Evolutionary conservation across 2,329 filamentous ascomycete species (phyloP).

Genomic region (Fusarium gaditjirri): DNA sequence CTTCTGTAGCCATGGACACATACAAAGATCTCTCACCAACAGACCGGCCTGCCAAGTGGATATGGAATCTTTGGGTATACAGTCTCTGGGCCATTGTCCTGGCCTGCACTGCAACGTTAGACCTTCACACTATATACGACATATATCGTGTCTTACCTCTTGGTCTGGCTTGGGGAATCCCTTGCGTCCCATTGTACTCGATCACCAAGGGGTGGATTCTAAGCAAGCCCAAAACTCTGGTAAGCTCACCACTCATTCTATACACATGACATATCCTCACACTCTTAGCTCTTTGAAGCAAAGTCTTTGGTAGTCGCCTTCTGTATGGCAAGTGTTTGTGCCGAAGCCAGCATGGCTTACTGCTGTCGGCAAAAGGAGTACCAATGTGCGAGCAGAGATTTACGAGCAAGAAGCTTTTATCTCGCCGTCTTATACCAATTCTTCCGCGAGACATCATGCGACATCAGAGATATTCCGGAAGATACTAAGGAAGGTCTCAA

Average conservation of each 20-base stretch:
- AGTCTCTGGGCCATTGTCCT: conserved; percentile 4
- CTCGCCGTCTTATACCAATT: conserved; percentile 18
- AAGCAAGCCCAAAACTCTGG: conserved; percentile 17
- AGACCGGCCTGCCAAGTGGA: conserved; percentile 2
- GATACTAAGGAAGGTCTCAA: conserved; percentile 13
- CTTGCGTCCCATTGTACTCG: conserved; percentile 6
- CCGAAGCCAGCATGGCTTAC: conserved; percentile 15
- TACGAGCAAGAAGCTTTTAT: conserved; percentile 7
- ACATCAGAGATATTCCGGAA: conserved; percentile 13
- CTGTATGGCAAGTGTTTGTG: conserved; percentile 19
- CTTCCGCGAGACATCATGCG: conserved; percentile 21
- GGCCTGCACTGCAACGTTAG: background rate
- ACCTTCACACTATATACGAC: conserved; percentile 12
- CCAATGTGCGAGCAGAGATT: background rate
- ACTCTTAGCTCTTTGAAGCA: conserved; percentile 4
- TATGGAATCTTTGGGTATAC: conserved; percentile 15
- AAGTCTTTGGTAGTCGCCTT: conserved; percentile 19
- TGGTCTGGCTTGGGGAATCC: conserved; percentile 22
- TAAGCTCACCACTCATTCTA: background rate
- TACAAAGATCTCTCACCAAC: conserved; percentile 13
- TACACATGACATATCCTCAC: no score
- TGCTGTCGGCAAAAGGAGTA: conserved; percentile 3
- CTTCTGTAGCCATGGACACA: conserved; percentile 11
- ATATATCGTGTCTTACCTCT: conserved; percentile 20
- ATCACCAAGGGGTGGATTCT: background rate